phyloP scores from a whole-genome alignment of 306 rosid species.

The Crataegus laevigata region DNA sequence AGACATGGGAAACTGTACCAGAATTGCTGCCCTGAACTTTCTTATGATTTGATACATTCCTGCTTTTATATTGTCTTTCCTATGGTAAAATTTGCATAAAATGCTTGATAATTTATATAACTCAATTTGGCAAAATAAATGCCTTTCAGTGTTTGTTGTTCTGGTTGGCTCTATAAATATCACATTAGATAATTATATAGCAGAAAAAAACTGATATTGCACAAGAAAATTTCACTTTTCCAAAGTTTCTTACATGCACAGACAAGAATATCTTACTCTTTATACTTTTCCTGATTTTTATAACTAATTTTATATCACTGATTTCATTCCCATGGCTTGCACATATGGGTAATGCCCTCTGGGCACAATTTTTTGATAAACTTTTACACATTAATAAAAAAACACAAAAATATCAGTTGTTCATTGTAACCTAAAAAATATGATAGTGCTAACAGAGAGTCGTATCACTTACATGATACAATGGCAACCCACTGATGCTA shows the following conservation, averaged over 20 bases:
- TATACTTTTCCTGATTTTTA: neutral
- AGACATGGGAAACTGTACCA: neutral
- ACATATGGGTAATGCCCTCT: neutral
- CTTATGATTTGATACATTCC: neutral
- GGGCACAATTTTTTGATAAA: neutral
- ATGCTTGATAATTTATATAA: neutral
- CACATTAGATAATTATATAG: neutral
- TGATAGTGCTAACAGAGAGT: neutral
- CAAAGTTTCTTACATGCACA: neutral
- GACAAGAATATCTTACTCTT: neutral
- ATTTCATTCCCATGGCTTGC: neutral
- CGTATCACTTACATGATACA: constrained; percentile 75
- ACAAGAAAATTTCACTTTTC: neutral
- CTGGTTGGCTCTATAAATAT: too few species aligned
- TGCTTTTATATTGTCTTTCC: neutral
- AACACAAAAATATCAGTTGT: neutral
- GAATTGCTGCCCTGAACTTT: neutral
- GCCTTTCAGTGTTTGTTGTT: neutral
- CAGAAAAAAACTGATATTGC: neutral
- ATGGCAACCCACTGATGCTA: constrained; percentile 57
- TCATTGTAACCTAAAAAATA: constrained; percentile 9
- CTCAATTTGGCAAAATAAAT: neutral
- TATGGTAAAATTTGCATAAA: neutral
- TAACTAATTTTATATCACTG: neutral
- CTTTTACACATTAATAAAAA: neutral